phyloP scores from a whole-genome alignment of 1,284 basidiomycete genomes.

The Heterobasidion annosum region DNA sequence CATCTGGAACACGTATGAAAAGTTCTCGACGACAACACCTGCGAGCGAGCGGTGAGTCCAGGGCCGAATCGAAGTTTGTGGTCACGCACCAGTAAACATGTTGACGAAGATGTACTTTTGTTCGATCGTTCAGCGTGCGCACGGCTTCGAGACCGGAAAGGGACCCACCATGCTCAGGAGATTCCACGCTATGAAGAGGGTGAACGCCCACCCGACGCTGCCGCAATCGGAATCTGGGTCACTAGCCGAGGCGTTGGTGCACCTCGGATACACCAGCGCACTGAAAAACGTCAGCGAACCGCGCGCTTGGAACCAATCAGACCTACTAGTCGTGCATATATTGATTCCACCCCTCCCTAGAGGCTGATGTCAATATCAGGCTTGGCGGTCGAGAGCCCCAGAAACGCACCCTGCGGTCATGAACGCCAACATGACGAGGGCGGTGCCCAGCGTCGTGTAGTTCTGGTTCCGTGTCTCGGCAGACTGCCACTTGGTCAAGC shows the following conservation, averaged over 20 bases:
- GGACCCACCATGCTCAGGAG: slow-evolving; percentile 84
- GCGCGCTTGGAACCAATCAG: not conserved
- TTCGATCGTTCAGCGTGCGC: slow-evolving; percentile 1
- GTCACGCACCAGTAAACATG: slow-evolving; percentile 73
- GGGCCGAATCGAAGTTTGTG: slow-evolving; percentile 4
- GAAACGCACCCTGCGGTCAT: slow-evolving; percentile 61
- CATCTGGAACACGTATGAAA: slow-evolving; percentile 91
- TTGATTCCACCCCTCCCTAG: slow-evolving; percentile 87
- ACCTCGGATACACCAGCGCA: slow-evolving; percentile 72
- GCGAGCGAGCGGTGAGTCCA: slow-evolving; percentile 5
- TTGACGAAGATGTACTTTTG: slow-evolving; percentile 91
- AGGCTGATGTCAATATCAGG: not conserved
- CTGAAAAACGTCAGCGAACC: slow-evolving; percentile 27
- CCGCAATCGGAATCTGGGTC: slow-evolving; percentile 82
- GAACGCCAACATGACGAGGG: slow-evolving; percentile 81
- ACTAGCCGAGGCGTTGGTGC: slow-evolving; percentile 51
- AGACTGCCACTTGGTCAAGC: slow-evolving; percentile 82
- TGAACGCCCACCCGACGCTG: slow-evolving; percentile 77
- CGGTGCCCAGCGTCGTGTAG: slow-evolving; percentile 73
- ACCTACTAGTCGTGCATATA: slow-evolving; percentile 93
- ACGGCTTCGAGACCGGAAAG: not conserved
- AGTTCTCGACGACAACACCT: slow-evolving; percentile 94
- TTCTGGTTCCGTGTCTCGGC: slow-evolving; percentile 71
- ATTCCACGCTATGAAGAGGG: slow-evolving; percentile 94
- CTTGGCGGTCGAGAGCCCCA: not conserved